Base-by-base conservation (phyloP, 2,329 filamentous ascomycete species). In the Endothia cerciana region DNA sequence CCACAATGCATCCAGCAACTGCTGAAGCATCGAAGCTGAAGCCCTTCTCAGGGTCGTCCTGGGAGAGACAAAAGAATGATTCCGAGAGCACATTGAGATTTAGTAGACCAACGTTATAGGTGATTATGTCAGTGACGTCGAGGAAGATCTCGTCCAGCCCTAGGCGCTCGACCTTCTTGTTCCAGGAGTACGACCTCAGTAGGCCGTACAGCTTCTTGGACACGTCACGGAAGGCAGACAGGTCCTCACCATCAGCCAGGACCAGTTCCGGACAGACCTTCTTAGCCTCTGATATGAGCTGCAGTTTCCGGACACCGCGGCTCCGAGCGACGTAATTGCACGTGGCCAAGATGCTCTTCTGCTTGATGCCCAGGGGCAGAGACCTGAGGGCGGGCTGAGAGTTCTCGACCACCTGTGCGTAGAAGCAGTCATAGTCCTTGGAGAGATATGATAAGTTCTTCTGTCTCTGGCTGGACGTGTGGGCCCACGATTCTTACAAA, bases 281-380 rank as follows among this genome's bases (percentile, higher is more conserved):
- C 77, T 87, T 91, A 4, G 94, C 95, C 69, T 97, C 93, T 62
- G 83, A 86, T 74, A 97, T 88, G 69, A 93, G 85, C 83, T 96
- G 93, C 67, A 98, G 83, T 80, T 99, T 98, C 76, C 86, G 83
- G 63, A 94, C 83, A 63, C 87, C 88, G n/a, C 79, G 85, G 61
- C 87, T 81, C 43, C 94, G 88, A 28, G 94, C 94, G 74, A 91
- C 92, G 77, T 98, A 98, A 79, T 98, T 98, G 84, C 92, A 96
- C 4, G 93, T 97, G 28, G 94, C 92, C 49, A 95, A 84, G 64
- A 97, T 97, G 75, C 93, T 92, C 78, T 97, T 97, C 78, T 97
- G 94, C 77, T 94, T 91, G 66, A 97, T 88, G 43, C 93, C 94
- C 41, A 98, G 81, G 7, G 93, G 92, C 22, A 91, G 79, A 1